Percentiles rank a stretch among this genome's conserved stretches.
phyloP scores from a whole-genome alignment of 1,284 basidiomycete species.

The Apiotrichum porosum region DNA sequence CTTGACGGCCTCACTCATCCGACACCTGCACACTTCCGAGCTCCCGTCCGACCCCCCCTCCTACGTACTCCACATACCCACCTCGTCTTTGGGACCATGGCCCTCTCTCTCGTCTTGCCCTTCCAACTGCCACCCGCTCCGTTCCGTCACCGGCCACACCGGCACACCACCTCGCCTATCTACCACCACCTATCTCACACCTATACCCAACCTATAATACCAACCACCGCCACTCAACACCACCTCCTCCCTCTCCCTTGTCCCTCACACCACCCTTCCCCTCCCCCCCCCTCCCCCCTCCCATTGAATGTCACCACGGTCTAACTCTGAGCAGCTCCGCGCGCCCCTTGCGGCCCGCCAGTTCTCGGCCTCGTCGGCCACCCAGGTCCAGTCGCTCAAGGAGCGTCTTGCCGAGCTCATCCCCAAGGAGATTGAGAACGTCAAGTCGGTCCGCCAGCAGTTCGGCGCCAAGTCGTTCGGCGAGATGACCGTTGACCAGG shows the following conservation, averaged over 20 bases:
- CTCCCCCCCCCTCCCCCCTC: background rate
- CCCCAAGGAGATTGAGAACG: slow-evolving; percentile 79
- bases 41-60: too few relatives aligned
- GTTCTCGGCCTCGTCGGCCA: slow-evolving; percentile 57
- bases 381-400: slow-evolving; percentile 70
- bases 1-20: too few relatives aligned
- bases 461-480: slow-evolving; percentile 89
- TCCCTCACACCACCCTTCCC: background rate
- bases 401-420: slow-evolving; percentile 87
- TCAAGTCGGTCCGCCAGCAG: slow-evolving; percentile 73
- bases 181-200: too few relatives aligned
- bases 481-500: slow-evolving; percentile 83
- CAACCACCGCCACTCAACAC: background rate
- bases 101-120: too few relatives aligned
- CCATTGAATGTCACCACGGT: background rate
- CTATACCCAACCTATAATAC: too few relatives aligned
- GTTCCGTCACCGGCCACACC: too few relatives aligned
- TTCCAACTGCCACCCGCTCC: too few relatives aligned
- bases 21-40: too few relatives aligned
- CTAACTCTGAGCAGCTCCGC: slow-evolving; percentile 7
- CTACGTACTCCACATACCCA: too few relatives aligned
- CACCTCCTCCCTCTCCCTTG: background rate
- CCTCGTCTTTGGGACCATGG: too few relatives aligned
- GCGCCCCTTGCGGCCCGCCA: slow-evolving; percentile 36
- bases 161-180: too few relatives aligned